Evolutionary conservation across 139 green algal species (phyloP), one percentile per base, ranked within the genome.

Genomic region (Diplosphaera chodatii): DNA sequence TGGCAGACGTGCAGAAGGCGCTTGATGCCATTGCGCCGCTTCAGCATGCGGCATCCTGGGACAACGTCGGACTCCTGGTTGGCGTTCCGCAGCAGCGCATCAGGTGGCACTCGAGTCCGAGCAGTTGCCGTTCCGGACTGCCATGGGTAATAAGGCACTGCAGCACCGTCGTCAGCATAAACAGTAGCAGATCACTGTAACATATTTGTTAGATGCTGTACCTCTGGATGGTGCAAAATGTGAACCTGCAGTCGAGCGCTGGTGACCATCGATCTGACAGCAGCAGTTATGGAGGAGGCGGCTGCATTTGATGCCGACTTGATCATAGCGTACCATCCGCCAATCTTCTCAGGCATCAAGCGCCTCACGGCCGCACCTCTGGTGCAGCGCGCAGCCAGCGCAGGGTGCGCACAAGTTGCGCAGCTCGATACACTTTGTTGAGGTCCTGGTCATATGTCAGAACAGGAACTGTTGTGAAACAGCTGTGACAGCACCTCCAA

Each of bases 311-410:
- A 59, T 25, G 48, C 48, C 10, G 48, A 59, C 48, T 18, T 59
- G 16, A 59, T 59, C 48, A 25, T 59, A 25, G 48, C 48, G 48
- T 59, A 59, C 48, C 48, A 59, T 18, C 48, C 48, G 48, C 48
- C 48, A 59, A 59, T 59, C 48, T 59, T 59, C 48, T 59, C 48
- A n/a, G 48, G 48, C 48, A 59, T 59, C 16, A 59, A 59, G 48
- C 48, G 48, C 48, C 18, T 59, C 48, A 59, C 48, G 13, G 48
- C 48, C 10, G 48, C 48, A 18, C 48, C 48, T 5, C 48, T 59
- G 10, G 48, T 59, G 48, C 48, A 59, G 48, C 48, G 48, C 48
- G 48, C 48, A 10, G 48, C 48, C 16, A 4, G 13, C 16, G 48
- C 48, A 10, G 48, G 48, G 48, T 59, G 16, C 4, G 48, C 48